phyloP scores from a whole-genome alignment of 805 yeast species.

The Suhomyces tanzawaensis region DNA sequence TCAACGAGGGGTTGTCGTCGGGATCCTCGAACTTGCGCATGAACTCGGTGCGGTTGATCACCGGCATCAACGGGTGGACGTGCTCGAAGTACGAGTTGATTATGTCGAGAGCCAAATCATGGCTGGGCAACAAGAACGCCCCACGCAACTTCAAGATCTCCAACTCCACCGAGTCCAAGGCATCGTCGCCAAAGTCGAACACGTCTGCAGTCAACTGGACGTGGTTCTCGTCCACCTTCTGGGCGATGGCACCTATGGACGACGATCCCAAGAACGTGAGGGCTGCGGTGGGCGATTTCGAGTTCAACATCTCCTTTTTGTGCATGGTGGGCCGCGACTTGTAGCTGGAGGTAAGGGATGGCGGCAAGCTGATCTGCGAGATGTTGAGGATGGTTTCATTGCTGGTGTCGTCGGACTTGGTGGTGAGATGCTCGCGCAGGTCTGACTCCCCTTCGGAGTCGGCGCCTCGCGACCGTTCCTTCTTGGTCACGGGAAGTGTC shows the following conservation, averaged over 20 bases:
- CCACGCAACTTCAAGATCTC: conserved; percentile 64
- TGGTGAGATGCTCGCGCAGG: neutral
- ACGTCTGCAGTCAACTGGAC: conserved; percentile 43
- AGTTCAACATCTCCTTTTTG: conserved; percentile 28
- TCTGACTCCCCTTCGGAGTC: neutral
- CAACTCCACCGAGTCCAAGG: conserved; percentile 58
- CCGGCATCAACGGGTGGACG: conserved; percentile 69
- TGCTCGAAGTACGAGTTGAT: conserved; percentile 60
- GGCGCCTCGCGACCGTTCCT: conserved; percentile 1
- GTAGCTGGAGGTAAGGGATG: conserved; percentile 41
- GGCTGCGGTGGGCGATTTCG: conserved; percentile 23
- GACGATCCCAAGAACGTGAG: conserved; percentile 55
- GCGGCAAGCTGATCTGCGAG: conserved; percentile 41
- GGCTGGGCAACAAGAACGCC: conserved; percentile 66
- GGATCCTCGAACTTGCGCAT: conserved; percentile 55
- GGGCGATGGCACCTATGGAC: conserved; percentile 47
- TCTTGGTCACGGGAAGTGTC: neutral
- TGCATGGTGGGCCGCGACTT: conserved; percentile 39
- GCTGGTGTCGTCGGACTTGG: conserved; percentile 3
- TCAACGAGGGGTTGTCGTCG: conserved; percentile 57
- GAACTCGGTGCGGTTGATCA: conserved; percentile 61
- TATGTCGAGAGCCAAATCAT: conserved; percentile 56
- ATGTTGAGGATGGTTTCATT: conserved; percentile 43
- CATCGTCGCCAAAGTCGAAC: conserved; percentile 31
- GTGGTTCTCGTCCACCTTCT: conserved; percentile 48